Base-by-base conservation (phyloP, 2,329 filamentous ascomycete species). In the Lachnellula subtilissima region DNA sequence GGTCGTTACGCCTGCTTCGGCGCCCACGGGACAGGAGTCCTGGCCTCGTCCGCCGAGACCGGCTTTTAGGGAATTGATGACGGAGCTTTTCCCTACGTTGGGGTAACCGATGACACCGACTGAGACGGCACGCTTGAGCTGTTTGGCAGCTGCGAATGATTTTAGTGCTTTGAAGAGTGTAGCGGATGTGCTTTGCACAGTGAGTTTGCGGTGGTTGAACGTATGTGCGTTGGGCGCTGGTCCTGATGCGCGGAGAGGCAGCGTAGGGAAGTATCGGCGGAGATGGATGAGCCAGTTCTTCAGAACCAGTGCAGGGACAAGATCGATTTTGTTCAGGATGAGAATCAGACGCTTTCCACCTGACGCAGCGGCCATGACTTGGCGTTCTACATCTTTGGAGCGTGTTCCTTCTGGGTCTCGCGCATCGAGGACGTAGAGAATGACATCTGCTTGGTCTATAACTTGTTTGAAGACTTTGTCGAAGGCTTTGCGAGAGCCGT, bases 381-480 rank as follows among this genome's bases (percentile, higher is more conserved):
- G 86, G 59, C 90, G 87, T 78, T 97, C 92, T 46, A 97, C 88
- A 63, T 96, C 91, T 70, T 87, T 88, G 39, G 92, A 97, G 62
- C 92, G 83, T 32, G 92, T 97, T 57, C 91, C 90, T 71, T 95
- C 88, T 1, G 92, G 92, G 68, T 97, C 91, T 65, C 92, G 85
- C 53, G 93, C 92, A 69, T 97, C 92, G 55, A 97, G 84, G 50
- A 97, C 91, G 74, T 97, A 97, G 52, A 97, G 83, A 37, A 97
- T 81, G 28, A 97, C 91, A 70, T 97, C 92, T 50, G 92, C 89
- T 60, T 89, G 83, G 60, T 95, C 89, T 36, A 96, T 85, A 15
- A 97, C 91, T 69, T 90, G 83, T 78, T 96, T 96, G 81, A 96
- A 97, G 65, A 95, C 85, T 78, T 96, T 96, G 80, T 96, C 91